Base-by-base conservation (phyloP, 2,329 filamentous ascomycete genomes). In the Aspergillus hortae region DNA sequence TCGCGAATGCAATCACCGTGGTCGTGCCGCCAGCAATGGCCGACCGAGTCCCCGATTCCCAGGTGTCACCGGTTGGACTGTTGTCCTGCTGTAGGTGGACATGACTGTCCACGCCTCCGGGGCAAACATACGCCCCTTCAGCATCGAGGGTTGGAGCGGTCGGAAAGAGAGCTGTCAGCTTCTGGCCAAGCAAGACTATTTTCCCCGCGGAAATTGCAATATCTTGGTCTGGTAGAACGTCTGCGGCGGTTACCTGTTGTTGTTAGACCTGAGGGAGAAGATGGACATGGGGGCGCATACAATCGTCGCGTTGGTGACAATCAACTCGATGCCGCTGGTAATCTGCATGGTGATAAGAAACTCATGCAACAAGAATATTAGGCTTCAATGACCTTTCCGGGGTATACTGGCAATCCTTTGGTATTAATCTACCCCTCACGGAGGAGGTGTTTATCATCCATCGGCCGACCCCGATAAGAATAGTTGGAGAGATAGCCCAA, bases 1-100 rank as follows among this genome's bases (percentile, higher is more conserved):
- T 75, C 0, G 81, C 82, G 63, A 86, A 85, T 0, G 80, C 73
- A 6, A 85, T 66, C 12, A 85, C 71, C 0, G 82, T 84, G 0
- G 82, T 85, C 4, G 77, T 2, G 2, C 40, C 40, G 7, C 40
- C 40, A 15, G 80, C 80, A 48, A 84, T 74, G 4, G 81, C 82
- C 19, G 75, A 79, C 7, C 81, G 72, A 0, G 79, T 78, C 0
- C 81, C 81, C 2, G 71, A 72, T 53, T 78, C 71, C 61, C 72
- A 79, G 14, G 66, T 73, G 49, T 78, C 76, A 2, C 74, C 70
- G 1, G 71, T 76, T n/a, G 56, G 53, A 12, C 56, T 56, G 35
- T 60, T 59, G 11, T 73, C 70, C 59, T 79, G 74, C 6, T 71
- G 68, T 1, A 80, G 66, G 55, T 80, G 77, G 1, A 80, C 77